Conservation (phyloP, 345 rosid genomes). For the Gossypium thurberi region DNA sequence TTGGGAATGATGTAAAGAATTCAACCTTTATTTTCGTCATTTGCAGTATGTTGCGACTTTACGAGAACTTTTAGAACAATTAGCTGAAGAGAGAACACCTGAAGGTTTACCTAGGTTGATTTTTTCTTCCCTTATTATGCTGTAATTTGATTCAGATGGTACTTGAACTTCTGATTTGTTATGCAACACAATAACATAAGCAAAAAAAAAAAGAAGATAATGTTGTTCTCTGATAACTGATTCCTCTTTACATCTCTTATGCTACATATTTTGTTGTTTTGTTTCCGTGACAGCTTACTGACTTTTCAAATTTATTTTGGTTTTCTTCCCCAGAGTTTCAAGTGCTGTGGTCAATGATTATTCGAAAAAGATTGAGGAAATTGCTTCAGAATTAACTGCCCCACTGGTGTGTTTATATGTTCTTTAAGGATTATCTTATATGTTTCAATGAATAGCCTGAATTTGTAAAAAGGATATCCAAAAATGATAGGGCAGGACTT, state of each 20-base stretch:
- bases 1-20: constrained; percentile 7
- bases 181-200: neutral
- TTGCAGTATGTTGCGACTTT: constrained; percentile 79
- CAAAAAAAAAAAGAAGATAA: neutral
- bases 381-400: constrained; percentile 55
- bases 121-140: constrained; percentile 18
- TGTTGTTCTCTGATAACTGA: neutral
- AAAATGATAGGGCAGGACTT: neutral
- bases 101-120: constrained; percentile 9
- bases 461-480: neutral
- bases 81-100: constrained; percentile 4
- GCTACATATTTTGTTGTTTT: neutral
- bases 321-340: constrained; percentile 42
- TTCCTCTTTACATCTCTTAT: neutral
- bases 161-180: constrained; percentile 32
- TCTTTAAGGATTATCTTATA: neutral
- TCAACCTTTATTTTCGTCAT: neutral
- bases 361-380: constrained; percentile 65
- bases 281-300: neutral
- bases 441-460: neutral
- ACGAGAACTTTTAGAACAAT: constrained; percentile 38
- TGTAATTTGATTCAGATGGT: constrained; percentile 33
- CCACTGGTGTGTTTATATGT: constrained; percentile 33
- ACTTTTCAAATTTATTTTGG: constrained; percentile 8
- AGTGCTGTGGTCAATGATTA: constrained; percentile 71